Evolutionary conservation across 2,329 filamentous ascomycete genomes (phyloP).

Genomic region (Chaetothyriales sp.): DNA sequence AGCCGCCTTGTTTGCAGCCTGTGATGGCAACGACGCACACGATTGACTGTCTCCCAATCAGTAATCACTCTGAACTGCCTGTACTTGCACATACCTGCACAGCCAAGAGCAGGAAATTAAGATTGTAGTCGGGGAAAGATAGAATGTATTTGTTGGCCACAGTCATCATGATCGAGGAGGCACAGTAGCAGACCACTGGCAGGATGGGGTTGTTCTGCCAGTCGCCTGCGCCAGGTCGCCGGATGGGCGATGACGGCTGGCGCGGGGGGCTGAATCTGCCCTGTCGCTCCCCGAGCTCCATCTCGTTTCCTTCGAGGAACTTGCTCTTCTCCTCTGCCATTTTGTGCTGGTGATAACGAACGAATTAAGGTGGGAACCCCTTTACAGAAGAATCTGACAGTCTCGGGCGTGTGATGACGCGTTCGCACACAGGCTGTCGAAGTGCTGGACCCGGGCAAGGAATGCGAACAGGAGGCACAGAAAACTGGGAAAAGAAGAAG

Average conservation of each 20-base stretch:
- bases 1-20: constrained; percentile 59
- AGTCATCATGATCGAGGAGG: constrained; percentile 96
- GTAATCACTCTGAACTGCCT: neutral
- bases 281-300: constrained; percentile 52
- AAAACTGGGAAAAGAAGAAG: neutral
- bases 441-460: neutral
- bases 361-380: neutral
- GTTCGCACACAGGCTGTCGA: neutral
- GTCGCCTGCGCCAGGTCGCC: constrained; percentile 27
- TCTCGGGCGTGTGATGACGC: neutral
- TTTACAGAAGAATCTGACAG: neutral
- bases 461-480: neutral
- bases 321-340: constrained; percentile 81
- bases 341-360: constrained; percentile 16
- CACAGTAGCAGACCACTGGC: constrained; percentile 79
- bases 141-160: constrained; percentile 99
- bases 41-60: constrained; percentile 46
- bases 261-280: constrained; percentile 31
- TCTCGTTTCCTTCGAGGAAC: constrained; percentile 45
- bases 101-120: constrained; percentile 88
- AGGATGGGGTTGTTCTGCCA: constrained; percentile 62
- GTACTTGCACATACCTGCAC: constrained; percentile 57
- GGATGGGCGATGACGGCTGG: constrained; percentile 24
- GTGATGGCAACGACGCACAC: constrained; percentile 80
- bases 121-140: constrained; percentile 77